A percentile compares a stretch with the other conserved stretches of the same genome.
Conservation (phyloP, 2,329 filamentous ascomycete species). For the Parafenestella ontariensis region DNA sequence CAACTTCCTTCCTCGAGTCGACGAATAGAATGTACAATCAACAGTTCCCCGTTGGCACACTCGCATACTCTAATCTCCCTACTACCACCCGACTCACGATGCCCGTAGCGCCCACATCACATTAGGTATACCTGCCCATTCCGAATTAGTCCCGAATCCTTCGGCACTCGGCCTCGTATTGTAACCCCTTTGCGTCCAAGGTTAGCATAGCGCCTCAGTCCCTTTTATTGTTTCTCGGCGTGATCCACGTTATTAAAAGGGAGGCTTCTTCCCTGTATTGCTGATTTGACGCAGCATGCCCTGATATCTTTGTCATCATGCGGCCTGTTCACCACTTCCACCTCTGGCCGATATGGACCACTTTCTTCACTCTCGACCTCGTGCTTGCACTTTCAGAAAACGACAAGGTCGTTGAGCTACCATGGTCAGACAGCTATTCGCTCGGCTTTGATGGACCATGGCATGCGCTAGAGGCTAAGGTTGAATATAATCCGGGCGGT, state of each 20-base stretch:
- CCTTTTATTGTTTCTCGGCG: background rate
- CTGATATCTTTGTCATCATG: background rate
- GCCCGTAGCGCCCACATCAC: background rate
- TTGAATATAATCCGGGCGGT: background rate
- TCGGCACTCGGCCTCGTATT: background rate
- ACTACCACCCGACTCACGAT: background rate
- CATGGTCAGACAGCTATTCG: background rate
- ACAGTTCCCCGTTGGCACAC: background rate
- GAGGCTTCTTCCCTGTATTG: background rate
- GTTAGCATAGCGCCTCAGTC: background rate
- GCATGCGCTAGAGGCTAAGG: background rate
- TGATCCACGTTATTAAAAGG: background rate
- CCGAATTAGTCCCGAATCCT: background rate
- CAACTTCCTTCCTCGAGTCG: slow-evolving; percentile 19
- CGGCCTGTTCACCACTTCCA: background rate
- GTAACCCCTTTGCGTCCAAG: background rate
- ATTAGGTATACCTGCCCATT: background rate
- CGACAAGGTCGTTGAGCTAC: background rate
- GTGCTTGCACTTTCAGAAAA: background rate
- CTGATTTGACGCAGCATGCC: no score
- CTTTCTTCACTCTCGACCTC: background rate
- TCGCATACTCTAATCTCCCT: background rate
- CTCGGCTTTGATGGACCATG: background rate
- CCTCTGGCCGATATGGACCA: background rate
- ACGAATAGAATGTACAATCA: slow-evolving; percentile 36